A percentile compares a stretch with the other conserved stretches of the same genome.
Conservation (phyloP, 1,139 yeast species). For the Scheffersomyces titani region DNA sequence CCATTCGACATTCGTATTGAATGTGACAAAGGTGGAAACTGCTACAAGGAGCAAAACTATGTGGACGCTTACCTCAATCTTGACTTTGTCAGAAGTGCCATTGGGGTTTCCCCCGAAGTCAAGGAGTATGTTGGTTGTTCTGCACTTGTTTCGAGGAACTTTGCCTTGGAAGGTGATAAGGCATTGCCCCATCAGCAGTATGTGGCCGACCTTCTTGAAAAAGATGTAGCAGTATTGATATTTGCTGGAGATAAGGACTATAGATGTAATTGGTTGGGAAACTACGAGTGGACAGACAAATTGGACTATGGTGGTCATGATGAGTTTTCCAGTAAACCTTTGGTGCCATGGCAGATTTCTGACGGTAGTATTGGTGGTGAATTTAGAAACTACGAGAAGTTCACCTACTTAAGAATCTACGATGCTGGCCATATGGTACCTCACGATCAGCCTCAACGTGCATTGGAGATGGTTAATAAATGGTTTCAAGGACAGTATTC, state of each 20-base stretch:
- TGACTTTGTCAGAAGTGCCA: slow-evolving; percentile 66
- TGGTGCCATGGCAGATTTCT: slow-evolving; percentile 7
- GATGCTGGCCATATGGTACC: slow-evolving; percentile 57
- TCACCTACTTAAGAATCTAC: slow-evolving; percentile 48
- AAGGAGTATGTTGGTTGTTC: slow-evolving; percentile 80
- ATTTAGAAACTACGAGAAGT: slow-evolving; percentile 46
- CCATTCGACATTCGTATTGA: slow-evolving; percentile 86
- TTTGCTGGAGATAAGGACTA: slow-evolving; percentile 84
- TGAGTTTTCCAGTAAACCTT: slow-evolving; percentile 44
- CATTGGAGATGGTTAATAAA: slow-evolving; percentile 49
- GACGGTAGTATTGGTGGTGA: slow-evolving; percentile 39
- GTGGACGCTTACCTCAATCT: slow-evolving; percentile 66
- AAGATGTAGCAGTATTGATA: slow-evolving; percentile 65
- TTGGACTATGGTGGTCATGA: slow-evolving; percentile 62
- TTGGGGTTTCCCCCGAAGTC: slow-evolving; percentile 76
- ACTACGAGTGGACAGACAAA: slow-evolving; percentile 70
- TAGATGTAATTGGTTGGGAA: slow-evolving; percentile 82
- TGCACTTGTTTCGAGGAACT: slow-evolving; percentile 75
- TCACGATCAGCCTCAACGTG: slow-evolving; percentile 46
- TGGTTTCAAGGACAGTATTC: slow-evolving; percentile 22
- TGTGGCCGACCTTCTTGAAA: slow-evolving; percentile 52
- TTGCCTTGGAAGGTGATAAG: slow-evolving; percentile 83
- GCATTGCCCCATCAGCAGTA: slow-evolving; percentile 79
- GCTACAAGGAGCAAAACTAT: slow-evolving; percentile 69
- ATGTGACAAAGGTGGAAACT: slow-evolving; percentile 62